Conservation (phyloP, 352 stramenopile genomes). For the Phytophthora pseudosyringae region DNA sequence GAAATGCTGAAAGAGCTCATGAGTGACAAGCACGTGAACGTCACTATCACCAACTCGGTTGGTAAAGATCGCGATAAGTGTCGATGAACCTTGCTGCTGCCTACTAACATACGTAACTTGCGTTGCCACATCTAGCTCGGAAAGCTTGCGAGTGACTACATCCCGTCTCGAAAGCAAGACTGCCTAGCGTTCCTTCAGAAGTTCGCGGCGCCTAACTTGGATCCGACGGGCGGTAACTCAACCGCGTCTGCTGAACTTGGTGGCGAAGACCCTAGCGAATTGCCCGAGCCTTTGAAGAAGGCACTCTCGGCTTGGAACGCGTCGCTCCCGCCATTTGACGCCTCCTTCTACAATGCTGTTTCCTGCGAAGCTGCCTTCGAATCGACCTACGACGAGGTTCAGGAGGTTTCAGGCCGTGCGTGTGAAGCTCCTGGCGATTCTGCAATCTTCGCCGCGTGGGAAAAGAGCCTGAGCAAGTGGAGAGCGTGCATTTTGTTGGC, state of each 20-base stretch:
- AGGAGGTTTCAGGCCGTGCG: conserved; percentile 60
- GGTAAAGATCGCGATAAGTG: conserved; percentile 3
- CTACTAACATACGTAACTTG: conserved; percentile 2
- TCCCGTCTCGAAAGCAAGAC: conserved; percentile 62
- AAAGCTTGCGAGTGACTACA: conserved; percentile 68
- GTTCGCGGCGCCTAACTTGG: conserved; percentile 57
- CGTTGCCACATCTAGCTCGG: conserved; percentile 44
- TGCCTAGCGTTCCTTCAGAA: conserved; percentile 66
- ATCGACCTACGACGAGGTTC: conserved; percentile 61
- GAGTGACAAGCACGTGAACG: conserved; percentile 60
- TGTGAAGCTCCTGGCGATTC: conserved; percentile 44
- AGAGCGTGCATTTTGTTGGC: conserved; percentile 68
- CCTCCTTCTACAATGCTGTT: conserved; percentile 76
- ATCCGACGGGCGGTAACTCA: conserved; percentile 15
- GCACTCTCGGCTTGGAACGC: conserved; percentile 67
- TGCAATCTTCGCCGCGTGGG: conserved; percentile 52
- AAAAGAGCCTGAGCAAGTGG: conserved; percentile 62
- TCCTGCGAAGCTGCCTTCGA: conserved; percentile 80
- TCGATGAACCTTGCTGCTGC: background rate
- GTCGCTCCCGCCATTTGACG: conserved; percentile 78
- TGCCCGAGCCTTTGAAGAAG: conserved; percentile 51
- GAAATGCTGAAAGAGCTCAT: conserved; percentile 71
- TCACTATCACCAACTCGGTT: conserved; percentile 74
- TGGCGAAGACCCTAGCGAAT: conserved; percentile 69
- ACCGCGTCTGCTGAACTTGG: conserved; percentile 41